phyloP scores from a whole-genome alignment of 2,329 filamentous ascomycete species.

The Beauveria varroae region DNA sequence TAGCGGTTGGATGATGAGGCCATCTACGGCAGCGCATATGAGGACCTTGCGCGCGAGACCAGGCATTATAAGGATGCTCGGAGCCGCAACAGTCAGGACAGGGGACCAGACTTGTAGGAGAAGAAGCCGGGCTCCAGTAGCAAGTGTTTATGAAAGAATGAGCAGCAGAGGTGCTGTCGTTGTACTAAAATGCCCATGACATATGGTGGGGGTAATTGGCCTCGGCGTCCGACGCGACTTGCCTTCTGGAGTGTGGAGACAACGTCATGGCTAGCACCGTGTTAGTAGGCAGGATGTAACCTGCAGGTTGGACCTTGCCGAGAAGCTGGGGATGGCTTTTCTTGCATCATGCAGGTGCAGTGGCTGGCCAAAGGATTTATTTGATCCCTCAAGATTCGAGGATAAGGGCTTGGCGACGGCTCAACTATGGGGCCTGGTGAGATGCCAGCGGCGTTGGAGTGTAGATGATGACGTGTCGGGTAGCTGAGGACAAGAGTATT shows the following conservation, averaged over 20 bases:
- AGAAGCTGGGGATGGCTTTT: not conserved
- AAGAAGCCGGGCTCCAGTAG: not conserved
- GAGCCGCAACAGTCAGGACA: not conserved
- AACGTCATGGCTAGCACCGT: conserved; percentile 8
- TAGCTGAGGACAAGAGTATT: not conserved
- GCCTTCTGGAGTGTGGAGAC: conserved; percentile 11
- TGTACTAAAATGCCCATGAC: not conserved
- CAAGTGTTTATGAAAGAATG: not conserved
- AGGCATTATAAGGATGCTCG: conserved; percentile 48
- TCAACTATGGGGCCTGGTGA: not conserved
- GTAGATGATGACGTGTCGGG: not conserved
- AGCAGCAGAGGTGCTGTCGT: not conserved
- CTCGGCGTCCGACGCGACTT: conserved; percentile 11
- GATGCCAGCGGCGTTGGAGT: not conserved
- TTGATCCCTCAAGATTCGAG: not conserved
- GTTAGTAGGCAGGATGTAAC: not conserved
- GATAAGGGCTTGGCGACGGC: not conserved
- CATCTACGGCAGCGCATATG: conserved; percentile 74
- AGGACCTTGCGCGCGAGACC: conserved; percentile 70
- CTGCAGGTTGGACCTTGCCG: not conserved
- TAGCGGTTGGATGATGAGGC: conserved; percentile 70
- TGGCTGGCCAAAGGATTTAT: not conserved
- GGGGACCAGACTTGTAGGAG: not conserved
- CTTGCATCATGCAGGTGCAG: not conserved
- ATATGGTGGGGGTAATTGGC: conserved; percentile 9